Percentiles rank a stretch among this genome's conserved stretches.
phyloP scores from a whole-genome alignment of 345 rosid genomes.

The Triadica sebifera region DNA sequence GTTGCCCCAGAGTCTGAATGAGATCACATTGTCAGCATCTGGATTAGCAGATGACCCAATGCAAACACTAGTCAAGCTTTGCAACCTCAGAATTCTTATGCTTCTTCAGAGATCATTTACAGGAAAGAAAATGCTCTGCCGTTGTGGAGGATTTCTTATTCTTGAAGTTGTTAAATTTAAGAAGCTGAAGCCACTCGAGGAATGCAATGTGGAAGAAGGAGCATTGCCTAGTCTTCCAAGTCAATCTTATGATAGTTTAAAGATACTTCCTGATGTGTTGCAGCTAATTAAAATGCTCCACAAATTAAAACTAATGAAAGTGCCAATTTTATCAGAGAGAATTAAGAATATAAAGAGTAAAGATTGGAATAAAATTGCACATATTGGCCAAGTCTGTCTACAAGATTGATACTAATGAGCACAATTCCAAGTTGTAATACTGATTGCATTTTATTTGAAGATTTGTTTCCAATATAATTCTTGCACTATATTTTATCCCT shows the following conservation, averaged over 20 bases:
- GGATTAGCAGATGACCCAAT: constrained; percentile 9
- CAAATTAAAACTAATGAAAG: not conserved
- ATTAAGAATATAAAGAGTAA: not conserved
- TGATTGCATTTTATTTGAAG: no score
- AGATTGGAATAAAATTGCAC: constrained; percentile 1
- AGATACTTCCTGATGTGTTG: constrained; percentile 15
- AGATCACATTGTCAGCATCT: constrained; percentile 17
- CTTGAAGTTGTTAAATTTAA: not conserved
- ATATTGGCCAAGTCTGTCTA: not conserved
- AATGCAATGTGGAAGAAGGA: constrained; percentile 4
- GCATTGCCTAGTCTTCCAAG: constrained; percentile 4
- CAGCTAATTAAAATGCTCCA: not conserved
- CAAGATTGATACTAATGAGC: not conserved
- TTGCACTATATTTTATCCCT: no score
- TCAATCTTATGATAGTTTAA: not conserved
- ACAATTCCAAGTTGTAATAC: no score
- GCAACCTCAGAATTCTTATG: not conserved
- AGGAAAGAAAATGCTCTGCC: not conserved
- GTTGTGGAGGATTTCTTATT: not conserved
- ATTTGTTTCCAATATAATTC: no score
- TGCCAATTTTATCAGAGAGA: constrained; percentile 3
- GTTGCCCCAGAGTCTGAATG: constrained; percentile 7
- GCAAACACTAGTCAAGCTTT: constrained; percentile 2
- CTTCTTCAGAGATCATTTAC: not conserved
- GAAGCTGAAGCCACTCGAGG: not conserved